phyloP scores from a whole-genome alignment of 2,329 filamentous ascomycete genomes.

The Aspergillus hortae region DNA sequence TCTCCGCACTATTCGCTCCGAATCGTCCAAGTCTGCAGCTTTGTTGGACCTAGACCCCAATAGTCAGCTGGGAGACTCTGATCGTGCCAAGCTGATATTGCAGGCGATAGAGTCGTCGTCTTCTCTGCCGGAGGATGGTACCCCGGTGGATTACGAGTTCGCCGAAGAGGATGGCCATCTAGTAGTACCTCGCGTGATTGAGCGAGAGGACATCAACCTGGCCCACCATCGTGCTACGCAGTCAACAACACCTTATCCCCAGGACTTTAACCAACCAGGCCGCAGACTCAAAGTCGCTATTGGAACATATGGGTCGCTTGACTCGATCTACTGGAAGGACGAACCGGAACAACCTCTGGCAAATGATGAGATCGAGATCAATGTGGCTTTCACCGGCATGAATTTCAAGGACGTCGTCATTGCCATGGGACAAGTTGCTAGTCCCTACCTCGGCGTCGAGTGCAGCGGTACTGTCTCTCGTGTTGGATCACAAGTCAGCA shows the following conservation, averaged over 20 bases:
- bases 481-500: slow-evolving; percentile 20
- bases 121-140: too few relatives aligned
- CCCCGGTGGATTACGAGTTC: not conserved
- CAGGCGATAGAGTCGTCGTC: too few relatives aligned
- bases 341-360: not conserved
- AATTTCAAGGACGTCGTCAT: slow-evolving; percentile 2
- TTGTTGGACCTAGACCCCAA: not conserved
- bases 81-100: too few relatives aligned
- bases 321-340: slow-evolving; percentile 1
- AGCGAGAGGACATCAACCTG: not conserved
- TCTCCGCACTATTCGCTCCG: not conserved
- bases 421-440: slow-evolving; percentile 12
- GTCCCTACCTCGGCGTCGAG: slow-evolving; percentile 15
- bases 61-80: not conserved
- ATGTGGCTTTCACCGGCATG: not conserved
- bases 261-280: not conserved
- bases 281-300: not conserved
- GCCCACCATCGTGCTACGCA: not conserved
- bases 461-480: slow-evolving; percentile 17
- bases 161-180: not conserved
- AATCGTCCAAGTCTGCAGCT: not conserved
- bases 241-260: not conserved
- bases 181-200: not conserved
- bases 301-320: not conserved
- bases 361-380: not conserved